Evolutionary conservation across 176 grass and related monocot species (phyloP).

Genomic region (bread wheat (Triticum aestivum)): DNA sequence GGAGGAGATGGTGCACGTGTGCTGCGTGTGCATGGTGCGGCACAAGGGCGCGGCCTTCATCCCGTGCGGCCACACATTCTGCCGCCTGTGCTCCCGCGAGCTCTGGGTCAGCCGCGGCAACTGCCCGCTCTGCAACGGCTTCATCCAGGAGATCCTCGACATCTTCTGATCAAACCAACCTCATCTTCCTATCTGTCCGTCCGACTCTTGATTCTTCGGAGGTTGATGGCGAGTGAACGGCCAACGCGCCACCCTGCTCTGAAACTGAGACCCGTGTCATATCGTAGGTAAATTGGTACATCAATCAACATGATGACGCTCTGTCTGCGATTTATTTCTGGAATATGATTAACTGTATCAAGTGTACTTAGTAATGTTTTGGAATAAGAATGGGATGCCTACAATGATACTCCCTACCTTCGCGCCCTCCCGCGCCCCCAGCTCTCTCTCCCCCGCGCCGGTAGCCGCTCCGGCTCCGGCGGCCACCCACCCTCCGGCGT

Average conservation of each 20-base stretch:
- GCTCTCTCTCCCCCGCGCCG: too few relatives aligned
- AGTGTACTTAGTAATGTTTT: neutral
- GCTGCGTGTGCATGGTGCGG: conserved; percentile 82
- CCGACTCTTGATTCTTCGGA: neutral
- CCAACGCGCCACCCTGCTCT: neutral
- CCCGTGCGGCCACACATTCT: conserved; percentile 75
- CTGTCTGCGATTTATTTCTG: neutral
- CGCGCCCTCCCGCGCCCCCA: too few relatives aligned
- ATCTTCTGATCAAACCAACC: conserved; percentile 43
- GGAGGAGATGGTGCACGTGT: conserved; percentile 59
- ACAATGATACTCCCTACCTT: neutral
- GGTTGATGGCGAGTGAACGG: neutral
- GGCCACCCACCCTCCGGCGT: too few relatives aligned
- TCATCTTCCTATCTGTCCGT: too few relatives aligned
- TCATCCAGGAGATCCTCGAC: conserved; percentile 78
- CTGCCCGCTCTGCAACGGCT: conserved; percentile 79
- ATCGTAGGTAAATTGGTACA: neutral
- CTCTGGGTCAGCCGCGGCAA: conserved; percentile 79
- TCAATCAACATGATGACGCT: neutral
- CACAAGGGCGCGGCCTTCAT: conserved; percentile 72
- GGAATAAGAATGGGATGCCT: neutral
- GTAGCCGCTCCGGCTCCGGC: too few relatives aligned
- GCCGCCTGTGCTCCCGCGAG: conserved; percentile 67
- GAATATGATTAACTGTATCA: conserved; percentile 6
- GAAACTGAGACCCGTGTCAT: neutral